Evolutionary conservation across 2,329 filamentous ascomycete species (phyloP).

Genomic region (Xylaria sp.): DNA sequence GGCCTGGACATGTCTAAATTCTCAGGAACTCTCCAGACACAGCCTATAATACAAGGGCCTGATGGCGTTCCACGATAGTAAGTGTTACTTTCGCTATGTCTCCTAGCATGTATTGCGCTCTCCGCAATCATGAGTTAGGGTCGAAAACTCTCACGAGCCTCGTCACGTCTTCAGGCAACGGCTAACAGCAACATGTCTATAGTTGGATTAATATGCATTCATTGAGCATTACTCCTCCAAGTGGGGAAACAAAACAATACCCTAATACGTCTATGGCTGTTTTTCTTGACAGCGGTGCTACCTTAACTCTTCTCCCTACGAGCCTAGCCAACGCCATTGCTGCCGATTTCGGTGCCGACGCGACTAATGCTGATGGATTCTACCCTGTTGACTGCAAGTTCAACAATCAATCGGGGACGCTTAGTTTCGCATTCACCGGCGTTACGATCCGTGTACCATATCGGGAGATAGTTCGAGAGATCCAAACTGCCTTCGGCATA

Average conservation of each 20-base stretch:
- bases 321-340: slow-evolving; percentile 63
- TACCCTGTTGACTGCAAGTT: slow-evolving; percentile 60
- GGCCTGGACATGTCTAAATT: slow-evolving; percentile 75
- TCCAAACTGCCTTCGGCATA: slow-evolving; percentile 43
- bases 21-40: slow-evolving; percentile 65
- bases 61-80: slow-evolving; percentile 62
- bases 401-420: slow-evolving; percentile 54
- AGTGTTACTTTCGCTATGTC: slow-evolving; percentile 1
- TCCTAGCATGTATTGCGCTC: neutral
- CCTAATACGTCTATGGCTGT: slow-evolving; percentile 61
- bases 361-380: slow-evolving; percentile 56
- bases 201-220: slow-evolving; percentile 62
- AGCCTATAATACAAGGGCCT: slow-evolving; percentile 71
- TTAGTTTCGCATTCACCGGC: slow-evolving; percentile 63
- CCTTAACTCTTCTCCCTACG: slow-evolving; percentile 73
- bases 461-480: slow-evolving; percentile 59
- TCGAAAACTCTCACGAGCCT: neutral
- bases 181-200: slow-evolving; percentile 18
- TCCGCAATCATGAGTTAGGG: neutral
- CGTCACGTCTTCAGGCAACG: neutral
- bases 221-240: slow-evolving; percentile 56
- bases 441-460: slow-evolving; percentile 63
- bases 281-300: slow-evolving; percentile 77
- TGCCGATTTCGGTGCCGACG: slow-evolving; percentile 59
- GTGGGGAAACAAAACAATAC: slow-evolving; percentile 51